Conservation (phyloP, 768 basidiomycete species). For the Rhodocollybia butyracea region DNA sequence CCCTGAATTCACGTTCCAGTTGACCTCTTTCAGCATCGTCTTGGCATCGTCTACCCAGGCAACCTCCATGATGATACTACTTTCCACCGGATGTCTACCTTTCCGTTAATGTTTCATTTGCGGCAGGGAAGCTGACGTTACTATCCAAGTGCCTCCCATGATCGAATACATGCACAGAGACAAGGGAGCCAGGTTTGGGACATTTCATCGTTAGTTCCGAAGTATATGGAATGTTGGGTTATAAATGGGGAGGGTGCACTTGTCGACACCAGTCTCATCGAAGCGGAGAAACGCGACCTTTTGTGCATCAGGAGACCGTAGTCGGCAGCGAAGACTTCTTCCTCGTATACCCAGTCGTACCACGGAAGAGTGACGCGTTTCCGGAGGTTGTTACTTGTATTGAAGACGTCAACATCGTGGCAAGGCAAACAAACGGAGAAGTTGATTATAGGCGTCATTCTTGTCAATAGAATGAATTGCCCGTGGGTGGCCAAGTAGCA, state of each 20-base stretch:
- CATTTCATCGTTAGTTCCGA: slow-evolving; percentile 69
- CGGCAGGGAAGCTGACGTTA: slow-evolving; percentile 29
- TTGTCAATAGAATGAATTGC: slow-evolving; percentile 75
- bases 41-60: slow-evolving; percentile 79
- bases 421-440: slow-evolving; percentile 33
- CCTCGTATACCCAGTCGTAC: slow-evolving; percentile 99
- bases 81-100: slow-evolving; percentile 46
- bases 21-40: slow-evolving; percentile 83
- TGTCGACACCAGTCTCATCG: slow-evolving; percentile 86
- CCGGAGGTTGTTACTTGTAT: slow-evolving; percentile 83
- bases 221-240: slow-evolving; percentile 88
- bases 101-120: slow-evolving; percentile 57
- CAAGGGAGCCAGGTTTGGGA: slow-evolving; percentile 88
- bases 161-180: slow-evolving; percentile 81
- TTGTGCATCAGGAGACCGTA: slow-evolving; percentile 71
- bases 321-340: slow-evolving; percentile 77
- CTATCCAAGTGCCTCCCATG: slow-evolving; percentile 46
- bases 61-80: slow-evolving; percentile 79
- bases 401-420: slow-evolving; percentile 27
- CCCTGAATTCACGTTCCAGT: slow-evolving; percentile 78
- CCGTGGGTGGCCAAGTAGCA: slow-evolving; percentile 86
- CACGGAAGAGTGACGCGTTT: slow-evolving; percentile 83
- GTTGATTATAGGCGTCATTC: slow-evolving; percentile 87
- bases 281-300: slow-evolving; percentile 82
- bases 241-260: slow-evolving; percentile 87